Base-by-base conservation (phyloP, 352 stramenopile genomes). In the Phytophthora sansomeana region DNA sequence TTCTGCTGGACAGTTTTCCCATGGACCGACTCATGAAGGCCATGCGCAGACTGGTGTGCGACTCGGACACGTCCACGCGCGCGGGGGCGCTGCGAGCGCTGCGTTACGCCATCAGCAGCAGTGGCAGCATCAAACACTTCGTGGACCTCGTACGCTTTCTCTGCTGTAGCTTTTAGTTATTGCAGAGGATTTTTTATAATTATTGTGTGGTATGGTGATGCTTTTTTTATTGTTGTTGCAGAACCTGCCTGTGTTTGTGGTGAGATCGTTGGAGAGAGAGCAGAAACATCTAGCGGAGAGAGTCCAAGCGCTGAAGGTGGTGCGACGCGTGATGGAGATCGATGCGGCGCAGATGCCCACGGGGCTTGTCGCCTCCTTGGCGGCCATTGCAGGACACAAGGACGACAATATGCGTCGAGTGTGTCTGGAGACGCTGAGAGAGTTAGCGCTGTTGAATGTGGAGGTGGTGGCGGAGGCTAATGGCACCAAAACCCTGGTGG, bases 381-480 rank as follows among this genome's bases (percentile, higher is more conserved):
- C 94, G 33, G 86, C 90, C 5, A 91, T 96, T 67, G 85, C 89
- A 13, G 87, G 83, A 30, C 88, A 96, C 67, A 95, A 95, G 54
- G 90, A 97, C 58, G 90, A 97, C 69, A 96, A 95, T 55, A 78
- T 97, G 76, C 85, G 90, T 0, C 86, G 87, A 32, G 85, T 97
- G 41, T 93, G 83, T 46, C 72, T 97, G 14, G 90, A 97, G 59
- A 96, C 90, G 8, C 62, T 97, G 26, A 85, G 90, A 0, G 87
- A 96, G 33, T 55, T 96, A 13, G 83, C 89, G 11, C 75, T 97
- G 14, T 61, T 85, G 52, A 95, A 96, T 46, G 74, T 93, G 14
- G 81, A 88, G 50, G 69, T 96, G n/a, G 85, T 97, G 19, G 85
- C 90, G 0, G 84, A 93, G 30, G 86, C 86, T 9, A 96, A 95